These are phyloP conservation scores for Starmerella sp. DNA, from an alignment of 805 yeast genomes.

Conservation along the genomic window DNA sequence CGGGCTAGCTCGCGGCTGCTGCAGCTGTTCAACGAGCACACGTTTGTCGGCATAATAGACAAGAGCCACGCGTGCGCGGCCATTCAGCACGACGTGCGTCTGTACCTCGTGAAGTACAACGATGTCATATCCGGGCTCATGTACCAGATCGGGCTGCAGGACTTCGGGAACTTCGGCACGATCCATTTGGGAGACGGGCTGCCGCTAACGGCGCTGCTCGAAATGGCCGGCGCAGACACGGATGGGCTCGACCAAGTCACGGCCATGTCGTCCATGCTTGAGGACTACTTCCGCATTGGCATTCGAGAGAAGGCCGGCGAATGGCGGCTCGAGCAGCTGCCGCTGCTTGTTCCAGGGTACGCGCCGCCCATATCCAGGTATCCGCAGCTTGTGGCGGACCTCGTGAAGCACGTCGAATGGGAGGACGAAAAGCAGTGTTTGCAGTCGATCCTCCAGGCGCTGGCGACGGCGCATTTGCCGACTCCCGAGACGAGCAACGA, in stretches of 20 bases:
- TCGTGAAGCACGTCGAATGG: constrained; percentile 55
- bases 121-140: constrained; percentile 55
- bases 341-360: constrained; percentile 56
- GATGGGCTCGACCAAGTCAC: constrained; percentile 23
- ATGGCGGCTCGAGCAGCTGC: constrained; percentile 41
- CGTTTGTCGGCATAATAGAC: constrained; percentile 78
- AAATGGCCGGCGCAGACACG: constrained; percentile 9
- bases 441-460: constrained; percentile 48
- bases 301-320: constrained; percentile 29
- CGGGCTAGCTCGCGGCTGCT: constrained; percentile 46
- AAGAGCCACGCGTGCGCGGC: constrained; percentile 56
- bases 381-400: constrained; percentile 51
- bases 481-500: constrained; percentile 29
- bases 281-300: constrained; percentile 61
- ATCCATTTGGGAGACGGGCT: constrained; percentile 34
- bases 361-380: constrained; percentile 53
- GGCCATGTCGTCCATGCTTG: constrained; percentile 63
- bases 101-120: constrained; percentile 73
- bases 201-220: constrained; percentile 32
- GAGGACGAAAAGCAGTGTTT: constrained; percentile 58
- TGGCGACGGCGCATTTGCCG: constrained; percentile 68
- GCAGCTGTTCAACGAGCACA: constrained; percentile 53
- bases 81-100: constrained; percentile 70
- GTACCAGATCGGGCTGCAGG: constrained; percentile 67
- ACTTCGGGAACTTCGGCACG: constrained; percentile 72